Evolutionary conservation across 805 yeast genomes (phyloP).

Genomic region (Nakazawaea holstii): DNA sequence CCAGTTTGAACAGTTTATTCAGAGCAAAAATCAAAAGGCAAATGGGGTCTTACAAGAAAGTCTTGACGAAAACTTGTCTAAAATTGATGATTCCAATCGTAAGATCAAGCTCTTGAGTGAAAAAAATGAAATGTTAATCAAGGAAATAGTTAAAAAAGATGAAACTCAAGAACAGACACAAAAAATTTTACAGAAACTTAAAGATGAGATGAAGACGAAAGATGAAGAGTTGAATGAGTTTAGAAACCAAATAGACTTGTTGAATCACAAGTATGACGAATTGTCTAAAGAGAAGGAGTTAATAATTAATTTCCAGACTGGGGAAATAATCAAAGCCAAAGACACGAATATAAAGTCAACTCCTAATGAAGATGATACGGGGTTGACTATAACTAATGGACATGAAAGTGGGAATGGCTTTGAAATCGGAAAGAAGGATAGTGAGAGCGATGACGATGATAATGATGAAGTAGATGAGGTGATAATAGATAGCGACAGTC

Average conservation of each 20-base stretch:
- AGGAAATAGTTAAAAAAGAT: neutral
- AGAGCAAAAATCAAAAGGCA: neutral
- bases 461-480: neutral
- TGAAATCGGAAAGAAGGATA: neutral
- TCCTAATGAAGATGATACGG: neutral
- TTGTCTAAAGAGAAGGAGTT: constrained; percentile 15
- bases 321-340: constrained; percentile 14
- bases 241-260: constrained; percentile 3
- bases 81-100: neutral
- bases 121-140: neutral
- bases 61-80: neutral
- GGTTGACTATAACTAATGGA: neutral
- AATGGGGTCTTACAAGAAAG: neutral
- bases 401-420: constrained; percentile 14
- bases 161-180: neutral
- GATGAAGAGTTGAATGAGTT: neutral
- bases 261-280: constrained; percentile 12
- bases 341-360: constrained; percentile 4
- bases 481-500: neutral
- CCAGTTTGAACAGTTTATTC: neutral
- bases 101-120: neutral
- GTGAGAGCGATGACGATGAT: neutral
- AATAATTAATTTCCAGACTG: constrained; percentile 17
- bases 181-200: constrained; percentile 3
- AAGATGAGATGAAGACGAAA: neutral